Base-by-base conservation (phyloP, 495 filamentous ascomycete species). In the Penicillium parvum region DNA sequence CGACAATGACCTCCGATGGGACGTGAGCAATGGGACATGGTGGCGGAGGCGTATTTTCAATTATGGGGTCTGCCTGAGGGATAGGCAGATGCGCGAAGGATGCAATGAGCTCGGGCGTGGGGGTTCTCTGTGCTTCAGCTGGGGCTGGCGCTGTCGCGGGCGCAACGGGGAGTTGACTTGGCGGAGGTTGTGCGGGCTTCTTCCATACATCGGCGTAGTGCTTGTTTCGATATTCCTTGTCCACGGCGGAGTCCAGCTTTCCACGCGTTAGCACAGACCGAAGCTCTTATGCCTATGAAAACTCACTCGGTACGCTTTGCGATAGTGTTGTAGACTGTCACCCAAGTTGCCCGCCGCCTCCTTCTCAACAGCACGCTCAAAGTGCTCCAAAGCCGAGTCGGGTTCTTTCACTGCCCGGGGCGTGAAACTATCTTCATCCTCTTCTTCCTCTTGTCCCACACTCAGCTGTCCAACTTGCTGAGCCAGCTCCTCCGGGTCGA, bases 361-460 rank as follows among this genome's bases (percentile, higher is more conserved):
- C 55, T 78, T 86, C 67, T 96, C 88, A 6, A 95, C 88, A 0
- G 91, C 94, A 60, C 77, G 76, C 60, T 97, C 92, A 55, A 94
- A 97, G 61, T 96, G 87, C 55, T 96, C 92, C 27, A 97, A 64
- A 3, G 92, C 92, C 6, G 90, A 86, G 16, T 68, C 68, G 9
- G 85, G 88, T 51, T 88, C 84, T 21, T 63, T 46, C 16, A 45
- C 50, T 32, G 15, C 42, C 32, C 47, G 47, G 36, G 26, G 55
- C 33, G 40, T 60, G 37, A 53, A 69, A 49, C 18, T 39, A 45
- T 55, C 58, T 48, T 71, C 67, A 53, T 40, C 56, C 43, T 64
- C 65, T 23, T 62, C 64, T 32, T 66, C 59, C 4, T 53, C 40
- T n/a, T 43, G 32, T 26, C 55, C 42, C 15, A 67, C 14, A 32